phyloP scores from a whole-genome alignment of 305 asterid species.

The Fraxinus sp. region DNA sequence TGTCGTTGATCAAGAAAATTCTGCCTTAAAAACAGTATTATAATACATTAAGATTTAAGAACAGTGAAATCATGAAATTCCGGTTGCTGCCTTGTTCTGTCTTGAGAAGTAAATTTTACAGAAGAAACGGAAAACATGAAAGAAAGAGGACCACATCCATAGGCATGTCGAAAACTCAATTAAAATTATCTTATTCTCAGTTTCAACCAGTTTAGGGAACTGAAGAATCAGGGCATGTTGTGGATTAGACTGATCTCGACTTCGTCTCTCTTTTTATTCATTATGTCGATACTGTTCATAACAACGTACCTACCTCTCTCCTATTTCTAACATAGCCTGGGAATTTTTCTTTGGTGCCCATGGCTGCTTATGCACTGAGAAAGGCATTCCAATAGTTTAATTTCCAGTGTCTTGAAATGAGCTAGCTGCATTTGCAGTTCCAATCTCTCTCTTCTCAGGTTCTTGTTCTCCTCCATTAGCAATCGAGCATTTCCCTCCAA shows the following conservation, averaged over 20 bases:
- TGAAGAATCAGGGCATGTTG: neutral
- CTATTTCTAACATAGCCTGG: neutral
- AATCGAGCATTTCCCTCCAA: neutral
- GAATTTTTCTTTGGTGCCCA: neutral
- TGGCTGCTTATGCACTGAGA: slow-evolving; percentile 21
- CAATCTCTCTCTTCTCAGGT: slow-evolving; percentile 37
- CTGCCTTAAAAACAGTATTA: neutral
- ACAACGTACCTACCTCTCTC: neutral
- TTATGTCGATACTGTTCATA: neutral
- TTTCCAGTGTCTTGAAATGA: slow-evolving; percentile 46
- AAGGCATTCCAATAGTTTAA: slow-evolving; percentile 43
- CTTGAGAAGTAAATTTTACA: neutral
- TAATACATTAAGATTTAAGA: neutral
- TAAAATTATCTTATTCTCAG: neutral
- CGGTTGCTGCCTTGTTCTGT: neutral
- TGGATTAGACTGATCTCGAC: neutral
- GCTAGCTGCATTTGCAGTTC: slow-evolving; percentile 53
- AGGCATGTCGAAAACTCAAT: neutral
- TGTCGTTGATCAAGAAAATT: neutral
- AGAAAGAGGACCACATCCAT: neutral
- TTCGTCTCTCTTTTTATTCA: neutral
- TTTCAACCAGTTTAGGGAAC: neutral
- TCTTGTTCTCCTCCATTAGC: slow-evolving; percentile 52
- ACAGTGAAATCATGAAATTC: neutral
- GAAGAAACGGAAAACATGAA: neutral